Conservation (phyloP, 345 rosid genomes). For the Populus euphratica region DNA sequence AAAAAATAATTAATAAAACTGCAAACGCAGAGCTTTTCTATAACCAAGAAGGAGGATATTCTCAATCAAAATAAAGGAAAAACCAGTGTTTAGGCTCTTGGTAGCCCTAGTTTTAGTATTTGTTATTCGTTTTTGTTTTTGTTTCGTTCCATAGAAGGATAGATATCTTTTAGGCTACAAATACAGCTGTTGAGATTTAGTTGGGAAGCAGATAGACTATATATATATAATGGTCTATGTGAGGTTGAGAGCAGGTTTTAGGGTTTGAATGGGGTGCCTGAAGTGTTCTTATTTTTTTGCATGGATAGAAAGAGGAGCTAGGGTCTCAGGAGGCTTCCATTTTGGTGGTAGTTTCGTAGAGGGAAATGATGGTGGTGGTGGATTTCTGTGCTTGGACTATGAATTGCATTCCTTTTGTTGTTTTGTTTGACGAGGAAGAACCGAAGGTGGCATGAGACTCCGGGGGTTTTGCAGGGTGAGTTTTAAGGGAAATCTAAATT, state of each 20-base stretch:
- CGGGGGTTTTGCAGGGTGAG: not conserved
- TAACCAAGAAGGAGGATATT: not conserved
- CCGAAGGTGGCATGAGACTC: not conserved
- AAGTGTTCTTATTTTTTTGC: not conserved
- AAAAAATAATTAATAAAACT: not conserved
- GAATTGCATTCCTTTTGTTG: not conserved
- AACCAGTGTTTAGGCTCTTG: not conserved
- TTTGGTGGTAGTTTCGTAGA: not conserved
- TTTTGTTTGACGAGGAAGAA: not conserved
- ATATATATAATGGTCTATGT: not conserved
- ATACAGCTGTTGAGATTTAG: not conserved
- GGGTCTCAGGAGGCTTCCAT: slow-evolving; percentile 10
- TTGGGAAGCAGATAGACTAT: not conserved
- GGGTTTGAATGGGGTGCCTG: not conserved
- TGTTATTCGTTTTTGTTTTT: not conserved
- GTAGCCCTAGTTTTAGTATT: not conserved
- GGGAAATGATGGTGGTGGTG: slow-evolving; percentile 1
- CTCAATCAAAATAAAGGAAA: not conserved
- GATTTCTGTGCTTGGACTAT: not conserved
- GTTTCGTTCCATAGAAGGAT: not conserved
- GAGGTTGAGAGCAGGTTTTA: not conserved
- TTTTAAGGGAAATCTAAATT: not conserved
- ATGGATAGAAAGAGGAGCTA: not conserved
- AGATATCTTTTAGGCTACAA: not conserved
- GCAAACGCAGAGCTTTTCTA: not conserved